Conservation (phyloP, 805 yeast species). For the Hanseniaspora occidentalis region DNA sequence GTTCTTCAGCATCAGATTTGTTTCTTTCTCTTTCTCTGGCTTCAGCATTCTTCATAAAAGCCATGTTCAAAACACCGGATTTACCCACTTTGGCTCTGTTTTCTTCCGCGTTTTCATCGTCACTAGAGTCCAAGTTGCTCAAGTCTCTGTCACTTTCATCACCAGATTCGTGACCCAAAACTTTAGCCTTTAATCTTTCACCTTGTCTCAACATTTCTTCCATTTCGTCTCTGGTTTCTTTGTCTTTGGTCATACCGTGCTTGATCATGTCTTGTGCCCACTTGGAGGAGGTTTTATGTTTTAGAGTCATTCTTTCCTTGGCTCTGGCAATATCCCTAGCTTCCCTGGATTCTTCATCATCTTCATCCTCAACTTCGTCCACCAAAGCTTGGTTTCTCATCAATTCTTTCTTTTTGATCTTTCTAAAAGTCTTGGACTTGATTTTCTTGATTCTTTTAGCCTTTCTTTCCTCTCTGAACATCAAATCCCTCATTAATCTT, state of each 20-base stretch:
- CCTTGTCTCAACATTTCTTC: constrained; percentile 92
- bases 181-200: constrained; percentile 59
- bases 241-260: constrained; percentile 83
- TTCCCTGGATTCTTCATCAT: constrained; percentile 38
- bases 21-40: constrained; percentile 52
- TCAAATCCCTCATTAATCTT: constrained; percentile 84
- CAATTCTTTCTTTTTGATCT: constrained; percentile 75
- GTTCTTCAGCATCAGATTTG: constrained; percentile 34
- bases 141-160: constrained; percentile 22
- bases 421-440: constrained; percentile 81
- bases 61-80: constrained; percentile 86
- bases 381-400: constrained; percentile 56
- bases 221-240: constrained; percentile 71
- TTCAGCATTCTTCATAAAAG: constrained; percentile 88
- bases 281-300: constrained; percentile 74
- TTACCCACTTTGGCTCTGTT: constrained; percentile 47
- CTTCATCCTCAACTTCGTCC: constrained; percentile 34
- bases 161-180: constrained; percentile 48
- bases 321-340: constrained; percentile 72
- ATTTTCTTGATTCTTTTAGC: constrained; percentile 89
- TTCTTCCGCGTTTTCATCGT: constrained; percentile 27
- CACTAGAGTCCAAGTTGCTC: constrained; percentile 39
- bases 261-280: constrained; percentile 90
- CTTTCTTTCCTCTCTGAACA: constrained; percentile 89
- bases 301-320: constrained; percentile 80